These are phyloP conservation scores for Penicillium turbatum DNA, from an alignment of 495 filamentous ascomycete species.

Conservation along the genomic window DNA sequence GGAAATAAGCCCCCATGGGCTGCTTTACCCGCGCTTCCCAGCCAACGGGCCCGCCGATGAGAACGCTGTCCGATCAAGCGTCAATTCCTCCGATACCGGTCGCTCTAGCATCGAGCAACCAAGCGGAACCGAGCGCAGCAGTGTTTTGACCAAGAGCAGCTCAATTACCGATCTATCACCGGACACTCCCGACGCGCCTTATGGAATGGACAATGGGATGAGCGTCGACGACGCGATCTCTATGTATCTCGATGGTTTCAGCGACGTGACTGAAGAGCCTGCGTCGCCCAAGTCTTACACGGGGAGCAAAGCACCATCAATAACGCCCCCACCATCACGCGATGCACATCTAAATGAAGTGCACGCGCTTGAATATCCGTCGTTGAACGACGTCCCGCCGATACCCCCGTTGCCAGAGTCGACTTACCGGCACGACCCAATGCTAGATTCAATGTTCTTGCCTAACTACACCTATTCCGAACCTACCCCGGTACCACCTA, in stretches of 20 bases:
- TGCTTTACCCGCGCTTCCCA: slow-evolving; percentile 33
- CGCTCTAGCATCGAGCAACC: slow-evolving; percentile 65
- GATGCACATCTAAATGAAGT: slow-evolving; percentile 27
- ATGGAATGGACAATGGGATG: slow-evolving; percentile 64
- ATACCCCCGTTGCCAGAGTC: slow-evolving; percentile 25
- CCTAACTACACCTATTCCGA: slow-evolving; percentile 4
- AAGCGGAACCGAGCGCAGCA: slow-evolving; percentile 73
- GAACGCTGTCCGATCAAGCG: slow-evolving; percentile 64
- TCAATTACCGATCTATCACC: slow-evolving; percentile 64
- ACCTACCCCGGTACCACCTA: slow-evolving; percentile 1
- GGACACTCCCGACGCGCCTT: slow-evolving; percentile 51
- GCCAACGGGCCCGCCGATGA: slow-evolving; percentile 33
- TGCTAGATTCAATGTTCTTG: slow-evolving; percentile 1
- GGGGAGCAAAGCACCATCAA: slow-evolving; percentile 32
- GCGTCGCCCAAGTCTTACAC: slow-evolving; percentile 29
- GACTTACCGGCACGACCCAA: neutral
- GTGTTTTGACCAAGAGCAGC: slow-evolving; percentile 73
- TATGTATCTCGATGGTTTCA: slow-evolving; percentile 85
- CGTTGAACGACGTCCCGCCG: slow-evolving; percentile 22
- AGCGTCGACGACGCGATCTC: slow-evolving; percentile 90
- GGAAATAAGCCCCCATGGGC: slow-evolving; percentile 20
- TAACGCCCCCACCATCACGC: slow-evolving; percentile 29
- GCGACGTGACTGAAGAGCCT: slow-evolving; percentile 50
- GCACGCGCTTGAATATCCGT: slow-evolving; percentile 18
- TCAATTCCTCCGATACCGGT: slow-evolving; percentile 65